phyloP scores from a whole-genome alignment of 2,329 filamentous ascomycete genomes.

The Tolypocladium nubicola region DNA sequence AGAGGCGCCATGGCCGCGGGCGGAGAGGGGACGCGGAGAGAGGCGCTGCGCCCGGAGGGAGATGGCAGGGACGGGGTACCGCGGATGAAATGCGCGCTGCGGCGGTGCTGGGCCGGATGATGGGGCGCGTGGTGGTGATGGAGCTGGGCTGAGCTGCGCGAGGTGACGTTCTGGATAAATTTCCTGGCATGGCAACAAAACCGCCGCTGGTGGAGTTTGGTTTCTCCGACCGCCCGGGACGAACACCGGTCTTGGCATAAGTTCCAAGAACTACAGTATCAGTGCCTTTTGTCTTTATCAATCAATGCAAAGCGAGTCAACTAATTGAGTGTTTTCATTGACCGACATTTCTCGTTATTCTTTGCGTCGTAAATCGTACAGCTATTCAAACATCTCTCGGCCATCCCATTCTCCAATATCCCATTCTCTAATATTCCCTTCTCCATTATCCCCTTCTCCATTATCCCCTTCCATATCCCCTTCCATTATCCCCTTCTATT shows the following conservation, averaged over 20 bases:
- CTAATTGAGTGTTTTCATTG: neutral
- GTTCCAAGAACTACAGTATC: neutral
- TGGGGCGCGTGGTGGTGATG: neutral
- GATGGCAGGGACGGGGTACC: neutral
- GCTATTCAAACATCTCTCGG: neutral
- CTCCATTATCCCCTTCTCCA: neutral
- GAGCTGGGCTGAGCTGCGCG: neutral
- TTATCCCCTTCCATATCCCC: neutral
- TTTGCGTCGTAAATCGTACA: neutral
- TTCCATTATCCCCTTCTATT: neutral
- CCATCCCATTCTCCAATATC: no score
- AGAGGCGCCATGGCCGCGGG: constrained; percentile 45
- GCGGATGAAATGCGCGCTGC: neutral
- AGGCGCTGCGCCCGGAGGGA: neutral
- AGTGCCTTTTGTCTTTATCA: neutral
- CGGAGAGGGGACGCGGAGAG: neutral
- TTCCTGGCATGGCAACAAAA: constrained; percentile 5
- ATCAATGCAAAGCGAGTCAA: neutral
- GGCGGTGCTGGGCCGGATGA: neutral
- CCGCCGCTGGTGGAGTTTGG: neutral
- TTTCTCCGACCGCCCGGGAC: neutral
- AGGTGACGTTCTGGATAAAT: neutral
- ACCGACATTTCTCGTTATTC: neutral
- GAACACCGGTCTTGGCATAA: neutral
- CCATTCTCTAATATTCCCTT: neutral